Evolutionary conservation across 2,329 filamentous ascomycete genomes (phyloP).

Genomic region (Penicillium vulpinum): DNA sequence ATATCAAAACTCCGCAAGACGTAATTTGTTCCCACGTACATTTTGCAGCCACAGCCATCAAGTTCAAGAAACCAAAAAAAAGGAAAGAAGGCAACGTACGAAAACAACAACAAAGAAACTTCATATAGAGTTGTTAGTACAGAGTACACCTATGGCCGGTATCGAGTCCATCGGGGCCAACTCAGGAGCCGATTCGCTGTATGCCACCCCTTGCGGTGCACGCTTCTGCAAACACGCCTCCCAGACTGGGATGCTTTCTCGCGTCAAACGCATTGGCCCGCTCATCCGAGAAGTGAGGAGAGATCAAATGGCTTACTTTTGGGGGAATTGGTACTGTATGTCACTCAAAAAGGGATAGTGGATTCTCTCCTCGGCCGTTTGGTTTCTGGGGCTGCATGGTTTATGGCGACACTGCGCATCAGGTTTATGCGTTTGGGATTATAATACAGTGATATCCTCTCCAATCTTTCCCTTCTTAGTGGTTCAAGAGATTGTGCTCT

Average conservation of each 20-base stretch:
- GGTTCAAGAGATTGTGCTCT: slow-evolving; percentile 1
- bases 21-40: neutral
- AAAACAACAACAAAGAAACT: neutral
- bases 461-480: neutral
- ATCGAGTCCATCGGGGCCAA: neutral
- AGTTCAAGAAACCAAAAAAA: neutral
- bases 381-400: slow-evolving; percentile 13
- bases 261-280: slow-evolving; percentile 10
- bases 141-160: no score
- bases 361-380: slow-evolving; percentile 16
- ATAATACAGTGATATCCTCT: slow-evolving; percentile 9
- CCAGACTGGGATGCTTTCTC: slow-evolving; percentile 17
- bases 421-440: neutral
- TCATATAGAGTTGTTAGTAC: neutral
- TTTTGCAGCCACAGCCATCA: neutral
- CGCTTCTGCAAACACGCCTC: slow-evolving; percentile 13
- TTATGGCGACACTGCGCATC: slow-evolving; percentile 7
- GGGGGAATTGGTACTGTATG: slow-evolving; percentile 10
- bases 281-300: slow-evolving; percentile 23
- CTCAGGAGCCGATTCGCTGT: slow-evolving; percentile 5
- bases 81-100: neutral
- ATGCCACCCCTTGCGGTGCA: slow-evolving; percentile 22
- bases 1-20: neutral
- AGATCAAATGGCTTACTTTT: slow-evolving; percentile 15
- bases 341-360: slow-evolving; percentile 18